Base-by-base conservation (phyloP, 164 flowering plant genomes). In the Buxus sempervirens region DNA sequence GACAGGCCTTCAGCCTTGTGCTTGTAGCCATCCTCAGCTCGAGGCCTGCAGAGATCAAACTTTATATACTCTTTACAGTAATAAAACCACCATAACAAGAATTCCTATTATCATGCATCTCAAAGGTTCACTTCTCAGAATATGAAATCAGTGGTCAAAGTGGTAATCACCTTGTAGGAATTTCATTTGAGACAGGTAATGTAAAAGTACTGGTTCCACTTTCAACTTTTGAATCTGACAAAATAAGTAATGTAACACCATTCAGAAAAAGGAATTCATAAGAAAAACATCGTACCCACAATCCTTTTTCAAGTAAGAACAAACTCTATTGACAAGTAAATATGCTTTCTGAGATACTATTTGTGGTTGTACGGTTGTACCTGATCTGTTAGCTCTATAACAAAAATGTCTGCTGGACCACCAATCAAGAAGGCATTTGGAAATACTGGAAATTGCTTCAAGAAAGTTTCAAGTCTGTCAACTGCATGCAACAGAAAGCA, bases 11-110 rank as follows among this genome's bases (percentile, higher is more conserved):
- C 63, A 96, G 75, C 77, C 96, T 81, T 56, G 98, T 90, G 77
- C 97, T 96, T 24, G 98, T 90, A 0, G 92, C 79, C 99, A 96
- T 86, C 73, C 99, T 81, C 66, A 96, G 81, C 78, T 92, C 97
- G 77, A 92, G 66, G n/a, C 95, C 99, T 96, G 81, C 56, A 66
- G 36, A 72, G 66, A 54, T 54, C 24, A 62, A 49, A 22, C 23
- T 45, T 41, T 54, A 21, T 25, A 38, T 21, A 49, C 60, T 38
- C 64, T 24, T 56, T 23, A 42, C 20, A 65, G 70, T 54, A 26
- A 26, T 27, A 41, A 28, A 38, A 62, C 42, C 18, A 15, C 45
- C 27, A n/a, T 22, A 12, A 45, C 3, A 36, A 18, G 18, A 64
- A 45, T 15, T 16, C 5, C 14, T n/a, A 22, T n/a, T 9, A 4